Conservation (phyloP, 2,329 filamentous ascomycete species). For the Clonostachys sp. region DNA sequence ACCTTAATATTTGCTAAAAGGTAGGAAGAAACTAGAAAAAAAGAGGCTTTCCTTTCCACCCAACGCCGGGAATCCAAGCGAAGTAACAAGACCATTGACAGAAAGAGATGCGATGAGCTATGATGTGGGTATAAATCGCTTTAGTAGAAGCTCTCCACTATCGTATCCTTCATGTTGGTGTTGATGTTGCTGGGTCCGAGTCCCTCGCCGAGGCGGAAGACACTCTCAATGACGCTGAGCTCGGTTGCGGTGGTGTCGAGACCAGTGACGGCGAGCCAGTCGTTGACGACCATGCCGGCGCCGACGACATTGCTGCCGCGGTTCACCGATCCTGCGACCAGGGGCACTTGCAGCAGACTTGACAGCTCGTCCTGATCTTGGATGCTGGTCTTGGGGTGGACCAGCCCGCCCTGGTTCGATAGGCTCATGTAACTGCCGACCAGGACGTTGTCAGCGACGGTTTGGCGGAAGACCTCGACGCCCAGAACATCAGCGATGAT, state of each 20-base stretch:
- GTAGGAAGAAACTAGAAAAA: conserved; percentile 3
- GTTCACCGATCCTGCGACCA: conserved; percentile 93
- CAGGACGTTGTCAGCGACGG: conserved; percentile 93
- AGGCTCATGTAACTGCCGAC: conserved; percentile 96
- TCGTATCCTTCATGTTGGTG: conserved; percentile 88
- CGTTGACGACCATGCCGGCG: conserved; percentile 58
- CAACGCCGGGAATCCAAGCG: neutral
- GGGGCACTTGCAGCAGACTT: conserved; percentile 87
- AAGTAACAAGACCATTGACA: conserved; percentile 3
- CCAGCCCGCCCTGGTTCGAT: conserved; percentile 92
- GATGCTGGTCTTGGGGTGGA: conserved; percentile 94
- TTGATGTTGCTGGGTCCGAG: conserved; percentile 74
- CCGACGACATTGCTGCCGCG: conserved; percentile 92
- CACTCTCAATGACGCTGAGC: conserved; percentile 90
- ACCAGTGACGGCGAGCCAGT: conserved; percentile 94
- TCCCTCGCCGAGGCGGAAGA: conserved; percentile 91
- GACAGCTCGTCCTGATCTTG: conserved; percentile 98
- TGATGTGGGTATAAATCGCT: conserved; percentile 11
- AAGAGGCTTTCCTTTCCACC: neutral
- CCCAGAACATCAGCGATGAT: conserved; percentile 93
- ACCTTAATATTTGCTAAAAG: neutral
- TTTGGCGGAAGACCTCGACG: conserved; percentile 89
- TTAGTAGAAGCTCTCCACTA: conserved; percentile 99
- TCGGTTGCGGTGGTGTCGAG: conserved; percentile 96
- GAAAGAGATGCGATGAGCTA: conserved; percentile 2